A percentile compares a stretch with the other conserved stretches of the same genome.
Conservation (phyloP, 192 early-diverging fungal species). For the Coemansia sp. region DNA sequence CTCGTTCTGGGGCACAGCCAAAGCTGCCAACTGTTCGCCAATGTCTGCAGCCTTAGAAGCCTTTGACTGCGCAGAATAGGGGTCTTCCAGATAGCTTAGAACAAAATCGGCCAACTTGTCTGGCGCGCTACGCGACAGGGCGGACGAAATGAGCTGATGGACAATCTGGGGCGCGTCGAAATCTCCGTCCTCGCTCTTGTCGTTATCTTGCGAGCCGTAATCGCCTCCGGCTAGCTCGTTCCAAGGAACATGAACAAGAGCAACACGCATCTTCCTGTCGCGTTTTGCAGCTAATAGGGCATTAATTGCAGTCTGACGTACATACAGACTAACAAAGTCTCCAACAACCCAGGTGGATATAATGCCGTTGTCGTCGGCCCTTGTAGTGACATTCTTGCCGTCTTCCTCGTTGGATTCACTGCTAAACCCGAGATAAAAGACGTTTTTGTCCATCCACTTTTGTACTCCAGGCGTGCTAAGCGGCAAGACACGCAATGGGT, state of each 20-base stretch:
- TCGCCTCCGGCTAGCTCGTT: not conserved
- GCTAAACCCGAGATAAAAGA: slow-evolving; percentile 25
- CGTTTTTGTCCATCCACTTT: slow-evolving; percentile 25
- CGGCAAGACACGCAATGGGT: slow-evolving; percentile 38
- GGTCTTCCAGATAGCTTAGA: slow-evolving; percentile 1
- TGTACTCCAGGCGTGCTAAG: slow-evolving; percentile 11
- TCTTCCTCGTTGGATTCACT: not conserved
- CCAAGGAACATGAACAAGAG: slow-evolving; percentile 26
- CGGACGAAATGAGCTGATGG: slow-evolving; percentile 27
- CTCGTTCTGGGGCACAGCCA: slow-evolving; percentile 8
- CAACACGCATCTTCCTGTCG: slow-evolving; percentile 35
- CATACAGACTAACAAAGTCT: slow-evolving; percentile 59
- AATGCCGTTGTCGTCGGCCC: not conserved
- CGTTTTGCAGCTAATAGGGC: slow-evolving; percentile 53
- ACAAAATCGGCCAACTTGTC: slow-evolving; percentile 17
- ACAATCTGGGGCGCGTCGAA: slow-evolving; percentile 37
- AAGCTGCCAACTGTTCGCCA: slow-evolving; percentile 7
- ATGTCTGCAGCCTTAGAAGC: not conserved
- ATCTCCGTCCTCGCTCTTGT: slow-evolving; percentile 26
- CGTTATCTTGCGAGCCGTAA: slow-evolving; percentile 19
- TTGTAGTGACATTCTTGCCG: not conserved
- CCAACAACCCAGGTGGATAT: slow-evolving; percentile 59
- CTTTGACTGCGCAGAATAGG: not conserved
- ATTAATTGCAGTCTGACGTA: slow-evolving; percentile 55
- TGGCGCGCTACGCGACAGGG: not conserved